phyloP scores from a whole-genome alignment of 2,329 filamentous ascomycete genomes.

The Fusarium sp. region DNA sequence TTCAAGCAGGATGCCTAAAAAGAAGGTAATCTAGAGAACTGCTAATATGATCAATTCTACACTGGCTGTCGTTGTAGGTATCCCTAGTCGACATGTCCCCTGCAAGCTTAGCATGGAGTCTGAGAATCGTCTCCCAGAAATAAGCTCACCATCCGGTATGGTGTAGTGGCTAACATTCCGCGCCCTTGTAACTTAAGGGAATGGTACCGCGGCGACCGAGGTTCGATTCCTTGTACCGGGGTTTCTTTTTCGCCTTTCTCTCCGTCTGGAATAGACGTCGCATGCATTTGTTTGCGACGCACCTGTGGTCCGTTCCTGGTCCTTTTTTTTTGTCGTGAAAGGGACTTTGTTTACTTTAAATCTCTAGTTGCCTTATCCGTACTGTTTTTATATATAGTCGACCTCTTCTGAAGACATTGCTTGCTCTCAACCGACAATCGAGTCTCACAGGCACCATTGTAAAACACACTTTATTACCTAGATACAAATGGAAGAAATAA shows the following conservation, averaged over 20 bases:
- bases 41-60: neutral
- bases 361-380: neutral
- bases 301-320: neutral
- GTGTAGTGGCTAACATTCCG: slow-evolving; percentile 20
- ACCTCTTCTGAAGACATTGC: neutral
- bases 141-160: slow-evolving; percentile 4
- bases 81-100: neutral
- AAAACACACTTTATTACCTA: neutral
- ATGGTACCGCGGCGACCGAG: neutral
- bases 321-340: neutral
- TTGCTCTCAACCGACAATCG: neutral
- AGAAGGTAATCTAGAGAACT: neutral
- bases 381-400: neutral
- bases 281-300: neutral
- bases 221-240: neutral
- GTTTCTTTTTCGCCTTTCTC: neutral
- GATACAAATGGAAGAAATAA: slow-evolving; percentile 7
- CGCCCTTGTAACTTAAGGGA: neutral
- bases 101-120: neutral
- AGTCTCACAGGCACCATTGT: neutral
- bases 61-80: neutral
- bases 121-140: accelerated
- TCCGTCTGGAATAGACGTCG: neutral
- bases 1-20: accelerated
- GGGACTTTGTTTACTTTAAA: neutral